Evolutionary conservation across 2,329 filamentous ascomycete genomes (phyloP), one percentile per base, ranked within the genome.

Genomic region (Fusarium sp.): DNA sequence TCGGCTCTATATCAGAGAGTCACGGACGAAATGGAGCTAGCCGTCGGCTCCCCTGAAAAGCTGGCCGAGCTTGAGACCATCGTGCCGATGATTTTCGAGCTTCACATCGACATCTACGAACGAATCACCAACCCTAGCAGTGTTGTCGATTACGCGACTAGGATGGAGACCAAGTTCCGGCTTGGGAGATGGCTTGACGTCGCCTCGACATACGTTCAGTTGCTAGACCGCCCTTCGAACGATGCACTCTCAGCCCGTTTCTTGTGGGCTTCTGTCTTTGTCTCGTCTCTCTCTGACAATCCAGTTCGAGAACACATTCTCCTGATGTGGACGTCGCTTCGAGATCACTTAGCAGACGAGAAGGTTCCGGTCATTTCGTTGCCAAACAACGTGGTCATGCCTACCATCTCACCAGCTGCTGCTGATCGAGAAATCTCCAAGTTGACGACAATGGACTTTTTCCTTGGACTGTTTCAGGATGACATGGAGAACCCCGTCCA

Each of bases 371-470:
- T 86, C 0, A 89, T 93, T 14, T 85, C 87, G 37, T 85, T 98
- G 0, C 89, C 92, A 5, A 98, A 99, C 81, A 98, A 98, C 79
- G 89, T 91, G 2, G 89, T 95, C 22, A 97, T 99, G 92, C 91
- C 94, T 0, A 93, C 96, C 71, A 89, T 99, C 59, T 98, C 96
- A 0, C 84, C 91, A 3, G 88, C 89, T n/a, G 94, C 94, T 1
- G 92, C 96, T 9, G 95, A 98, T 72, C 92, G 94, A 64, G 96
- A 99, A 80, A 93, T 98, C 29, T 96, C 94, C 14, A 95, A 95
- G 77, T 88, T 98, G 37, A 98, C 94, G 16, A 98, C 96, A 0
- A 96, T 97, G 90, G 96, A 98, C 79, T 98, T 98, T 81, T 98
- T 99, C 82, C 88, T 95, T 60, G 94, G 92, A 40, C 89, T 99